A percentile compares a stretch with the other conserved stretches of the same genome.
phyloP scores from a whole-genome alignment of 345 rosid genomes.

The Linum trigynum region DNA sequence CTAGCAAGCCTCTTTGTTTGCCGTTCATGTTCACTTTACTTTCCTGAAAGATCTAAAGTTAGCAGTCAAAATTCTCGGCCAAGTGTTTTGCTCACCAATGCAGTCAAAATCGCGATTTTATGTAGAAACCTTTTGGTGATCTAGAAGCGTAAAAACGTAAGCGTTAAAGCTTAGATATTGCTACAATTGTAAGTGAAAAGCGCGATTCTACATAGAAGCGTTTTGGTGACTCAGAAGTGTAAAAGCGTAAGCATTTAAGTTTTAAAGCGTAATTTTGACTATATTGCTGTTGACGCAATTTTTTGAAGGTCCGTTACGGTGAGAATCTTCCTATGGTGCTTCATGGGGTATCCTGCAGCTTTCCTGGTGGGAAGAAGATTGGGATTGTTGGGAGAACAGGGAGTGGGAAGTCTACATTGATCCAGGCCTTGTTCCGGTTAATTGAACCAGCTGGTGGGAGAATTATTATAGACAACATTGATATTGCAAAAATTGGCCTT shows the following conservation, averaged over 20 bases:
- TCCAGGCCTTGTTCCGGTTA: conserved; percentile 92
- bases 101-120: too few relatives aligned
- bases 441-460: conserved; percentile 81
- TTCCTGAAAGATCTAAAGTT: not conserved
- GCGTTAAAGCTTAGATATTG: too few relatives aligned
- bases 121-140: too few relatives aligned
- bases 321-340: conserved; percentile 96
- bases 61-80: not conserved
- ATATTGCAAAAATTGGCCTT: conserved; percentile 79
- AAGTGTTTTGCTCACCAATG: not conserved
- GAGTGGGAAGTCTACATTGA: conserved; percentile 94
- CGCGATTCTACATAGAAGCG: too few relatives aligned
- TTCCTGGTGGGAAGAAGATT: conserved; percentile 94
- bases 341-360: conserved; percentile 66
- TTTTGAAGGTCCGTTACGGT: conserved; percentile 75
- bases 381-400: conserved; percentile 99
- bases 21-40: not conserved
- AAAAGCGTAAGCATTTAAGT: too few relatives aligned
- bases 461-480: conserved; percentile 86
- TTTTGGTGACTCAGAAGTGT: too few relatives aligned
- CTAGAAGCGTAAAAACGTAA: too few relatives aligned
- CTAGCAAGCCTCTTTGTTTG: not conserved
- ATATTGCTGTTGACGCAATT: not conserved
- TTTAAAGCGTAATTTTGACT: too few relatives aligned
- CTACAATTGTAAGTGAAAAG: too few relatives aligned